phyloP scores from a whole-genome alignment of 306 rosid species.

The Mimosa pudica region DNA sequence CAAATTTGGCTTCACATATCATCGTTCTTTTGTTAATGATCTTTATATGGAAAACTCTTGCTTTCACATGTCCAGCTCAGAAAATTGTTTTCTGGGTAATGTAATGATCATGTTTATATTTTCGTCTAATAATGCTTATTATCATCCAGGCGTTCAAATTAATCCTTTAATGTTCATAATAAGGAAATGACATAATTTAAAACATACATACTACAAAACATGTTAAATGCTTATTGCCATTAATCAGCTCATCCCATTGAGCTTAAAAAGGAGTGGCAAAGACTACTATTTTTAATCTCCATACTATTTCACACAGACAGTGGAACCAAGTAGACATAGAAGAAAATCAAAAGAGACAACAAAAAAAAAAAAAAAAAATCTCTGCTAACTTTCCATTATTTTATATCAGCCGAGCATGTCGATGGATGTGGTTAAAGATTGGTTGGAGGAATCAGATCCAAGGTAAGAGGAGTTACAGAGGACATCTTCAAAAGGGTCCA shows the following conservation, averaged over 20 bases:
- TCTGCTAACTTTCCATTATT: slow-evolving; percentile 5
- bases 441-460: slow-evolving; percentile 40
- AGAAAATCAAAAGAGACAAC: neutral
- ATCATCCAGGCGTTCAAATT: neutral
- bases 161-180: neutral
- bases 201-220: slow-evolving; percentile 38
- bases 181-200: slow-evolving; percentile 29
- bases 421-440: slow-evolving; percentile 48
- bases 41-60: no score
- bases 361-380: neutral
- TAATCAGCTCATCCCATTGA: slow-evolving; percentile 44
- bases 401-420: slow-evolving; percentile 49
- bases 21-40: neutral
- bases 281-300: slow-evolving; percentile 18
- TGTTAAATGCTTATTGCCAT: slow-evolving; percentile 40
- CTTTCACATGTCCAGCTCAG: neutral
- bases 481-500: slow-evolving; percentile 64
- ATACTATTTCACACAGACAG: slow-evolving; percentile 41
- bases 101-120: slow-evolving; percentile 10
- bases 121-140: no score
- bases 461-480: slow-evolving; percentile 46
- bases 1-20: slow-evolving; percentile 30
- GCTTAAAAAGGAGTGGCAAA: slow-evolving; percentile 38
- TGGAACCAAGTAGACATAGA: slow-evolving; percentile 15
- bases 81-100: neutral